Evolutionary conservation across 2,329 filamentous ascomycete genomes (phyloP), one percentile per base, ranked within the genome.

Genomic region (Cladophialophora exuberans): DNA sequence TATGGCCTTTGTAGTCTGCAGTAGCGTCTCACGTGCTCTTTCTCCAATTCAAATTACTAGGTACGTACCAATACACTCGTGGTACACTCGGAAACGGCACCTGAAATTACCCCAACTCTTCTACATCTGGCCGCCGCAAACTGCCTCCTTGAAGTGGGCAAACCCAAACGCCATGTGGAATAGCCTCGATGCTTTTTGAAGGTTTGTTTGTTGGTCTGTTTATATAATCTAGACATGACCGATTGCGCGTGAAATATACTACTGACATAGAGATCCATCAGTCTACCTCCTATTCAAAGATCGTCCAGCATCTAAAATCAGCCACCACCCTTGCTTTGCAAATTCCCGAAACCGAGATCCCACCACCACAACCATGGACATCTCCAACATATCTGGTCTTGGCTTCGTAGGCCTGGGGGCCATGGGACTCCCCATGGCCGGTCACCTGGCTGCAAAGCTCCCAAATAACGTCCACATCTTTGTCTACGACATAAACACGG

Each of bases 371-470:
- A 53, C 4, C 7, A 61, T 61, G 58, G 56, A 59, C 38, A 28
- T 61, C 17, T 47, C 53, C 10, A 51, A 57, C 25, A 49, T 59
- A n/a, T 59, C 56, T 18, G 52, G 51, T 6, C 46, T 66, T 20
- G 63, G 77, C 39, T 83, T 82, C 67, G 75, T 83, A 41, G 79
- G 80, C 60, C 71, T 82, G 1, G 80, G 80, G n/a, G 72, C 75
- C 9, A 83, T 82, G 80, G 80, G 80, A 0, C 72, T 70, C 48
- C 79, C 79, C 9, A 83, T 83, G 79, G 72, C 76, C 3, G 67
- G 65, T 17, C 78, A 82, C 63, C 69, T 83, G 20, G 73, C 76
- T 7, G 71, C 72, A 18, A 81, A 79, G 59, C 69, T 79, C 43
- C 69, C 73, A 2, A 20, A 64, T 7, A 67, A 72, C 9, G 74